Base-by-base conservation (phyloP, 495 filamentous ascomycete genomes). In the Tuber calosporum region DNA sequence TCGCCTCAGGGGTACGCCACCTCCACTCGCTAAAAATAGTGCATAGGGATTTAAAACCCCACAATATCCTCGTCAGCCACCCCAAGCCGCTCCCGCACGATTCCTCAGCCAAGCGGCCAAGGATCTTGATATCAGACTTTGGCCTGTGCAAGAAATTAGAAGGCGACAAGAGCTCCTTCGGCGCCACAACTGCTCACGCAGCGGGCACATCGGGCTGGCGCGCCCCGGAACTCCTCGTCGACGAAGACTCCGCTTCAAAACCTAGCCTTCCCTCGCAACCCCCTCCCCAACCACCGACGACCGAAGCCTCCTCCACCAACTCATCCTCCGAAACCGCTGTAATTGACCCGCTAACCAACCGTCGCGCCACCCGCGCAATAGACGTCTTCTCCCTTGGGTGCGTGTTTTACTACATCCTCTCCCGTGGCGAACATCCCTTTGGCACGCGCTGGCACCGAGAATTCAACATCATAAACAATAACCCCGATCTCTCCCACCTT, bases 71-170 rank as follows among this genome's bases (percentile, higher is more conserved):
- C 0, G 93, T 97, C 69, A 86, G 85, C 26, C 83, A 83, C 71
- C 86, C 88, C 15, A 86, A 87, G 72, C 69, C 79, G 20, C 79
- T 75, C 53, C 79, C 77, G 26, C 74, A 78, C 41, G 77, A 76
- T 36, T 84, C 86, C 58, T 83, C 88, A 82, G 84, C 86, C 67
- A 85, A 86, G n/a, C 85, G 83, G 66, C 89, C 90, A 41, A 91
- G 94, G 22, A 85, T 98, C 5, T 88, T 98, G 15, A 96, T 99
- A 43, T 97, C 96, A 1, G 95, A 98, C 83, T 99, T 99, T 82
- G 95, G 95, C 19, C 87, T 99, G 30, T 98, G 95, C 83, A 98
- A 98, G 86, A 97, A 97, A 80, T 84, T 99, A n/a, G 95, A 97
- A 72, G 93, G 91, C 72, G 93, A 96, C 67, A 92, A 94, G 79